phyloP scores from a whole-genome alignment of 306 rosid genomes.

The Medicago arabica region DNA sequence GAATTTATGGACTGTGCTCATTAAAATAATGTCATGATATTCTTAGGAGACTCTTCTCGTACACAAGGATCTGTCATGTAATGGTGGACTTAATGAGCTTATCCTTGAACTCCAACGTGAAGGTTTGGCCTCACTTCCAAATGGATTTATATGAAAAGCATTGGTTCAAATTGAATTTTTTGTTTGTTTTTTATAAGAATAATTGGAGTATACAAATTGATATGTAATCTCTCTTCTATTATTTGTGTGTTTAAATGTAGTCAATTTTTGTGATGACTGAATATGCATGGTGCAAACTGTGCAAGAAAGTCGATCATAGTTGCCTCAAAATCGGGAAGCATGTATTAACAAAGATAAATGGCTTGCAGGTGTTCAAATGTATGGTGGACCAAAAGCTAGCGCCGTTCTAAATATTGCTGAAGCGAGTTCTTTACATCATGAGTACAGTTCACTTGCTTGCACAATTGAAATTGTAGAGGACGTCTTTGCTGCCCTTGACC shows the following conservation, averaged over 20 bases:
- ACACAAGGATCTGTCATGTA: slow-evolving; percentile 67
- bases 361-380: slow-evolving; percentile 70
- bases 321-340: neutral
- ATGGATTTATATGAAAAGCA: slow-evolving; percentile 28
- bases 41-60: slow-evolving; percentile 87
- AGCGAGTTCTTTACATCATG: slow-evolving; percentile 66
- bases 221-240: neutral
- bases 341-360: neutral
- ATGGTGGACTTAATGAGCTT: slow-evolving; percentile 60
- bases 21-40: slow-evolving; percentile 35
- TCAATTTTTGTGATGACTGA: neutral
- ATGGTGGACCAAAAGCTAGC: slow-evolving; percentile 84
- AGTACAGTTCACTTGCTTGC: slow-evolving; percentile 81
- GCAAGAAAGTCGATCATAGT: slow-evolving; percentile 18
- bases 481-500: slow-evolving; percentile 75
- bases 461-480: slow-evolving; percentile 85
- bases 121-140: slow-evolving; percentile 56
- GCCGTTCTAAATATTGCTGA: slow-evolving; percentile 54
- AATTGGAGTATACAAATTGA: slow-evolving; percentile 17
- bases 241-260: slow-evolving; percentile 28
- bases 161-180: slow-evolving; percentile 29
- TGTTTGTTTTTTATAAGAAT: neutral
- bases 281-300: neutral
- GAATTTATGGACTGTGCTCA: slow-evolving; percentile 10
- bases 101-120: slow-evolving; percentile 60